Conservation (phyloP, 345 rosid species). For the Euphorbia pulcherrima region DNA sequence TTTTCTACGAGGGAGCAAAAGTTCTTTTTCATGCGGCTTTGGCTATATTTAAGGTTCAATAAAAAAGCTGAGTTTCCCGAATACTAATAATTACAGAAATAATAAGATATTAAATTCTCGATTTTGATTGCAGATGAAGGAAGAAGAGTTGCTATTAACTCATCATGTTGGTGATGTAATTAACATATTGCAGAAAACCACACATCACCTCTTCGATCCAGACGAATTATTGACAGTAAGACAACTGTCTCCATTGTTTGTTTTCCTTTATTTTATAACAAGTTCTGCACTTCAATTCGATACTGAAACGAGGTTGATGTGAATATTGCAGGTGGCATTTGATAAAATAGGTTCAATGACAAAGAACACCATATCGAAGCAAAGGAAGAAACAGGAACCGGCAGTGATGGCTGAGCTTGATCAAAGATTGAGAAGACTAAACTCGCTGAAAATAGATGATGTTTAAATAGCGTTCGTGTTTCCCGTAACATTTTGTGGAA, state of each 20-base stretch:
- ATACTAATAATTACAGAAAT: background rate
- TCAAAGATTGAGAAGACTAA: conserved; percentile 78
- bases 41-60: conserved; percentile 94
- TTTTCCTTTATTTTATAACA: background rate
- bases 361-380: conserved; percentile 83
- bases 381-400: conserved; percentile 95
- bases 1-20: conserved; percentile 95
- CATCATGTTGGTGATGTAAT: conserved; percentile 96
- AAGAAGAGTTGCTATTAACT: conserved; percentile 72
- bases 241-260: background rate
- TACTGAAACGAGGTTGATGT: background rate
- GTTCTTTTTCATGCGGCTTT: conserved; percentile 95
- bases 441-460: conserved; percentile 46
- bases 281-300: too few relatives aligned
- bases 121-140: conserved; percentile 75
- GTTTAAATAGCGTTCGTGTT: too few relatives aligned
- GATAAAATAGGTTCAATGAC: conserved; percentile 90
- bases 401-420: conserved; percentile 98
- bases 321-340: conserved; percentile 70
- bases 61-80: too few relatives aligned
- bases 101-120: background rate
- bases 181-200: conserved; percentile 73
- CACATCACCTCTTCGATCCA: conserved; percentile 94
- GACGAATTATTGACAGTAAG: conserved; percentile 90
- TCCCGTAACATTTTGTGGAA: too few relatives aligned